Evolutionary conservation across 345 rosid species (phyloP).

Genomic region (Turritis glabra): DNA sequence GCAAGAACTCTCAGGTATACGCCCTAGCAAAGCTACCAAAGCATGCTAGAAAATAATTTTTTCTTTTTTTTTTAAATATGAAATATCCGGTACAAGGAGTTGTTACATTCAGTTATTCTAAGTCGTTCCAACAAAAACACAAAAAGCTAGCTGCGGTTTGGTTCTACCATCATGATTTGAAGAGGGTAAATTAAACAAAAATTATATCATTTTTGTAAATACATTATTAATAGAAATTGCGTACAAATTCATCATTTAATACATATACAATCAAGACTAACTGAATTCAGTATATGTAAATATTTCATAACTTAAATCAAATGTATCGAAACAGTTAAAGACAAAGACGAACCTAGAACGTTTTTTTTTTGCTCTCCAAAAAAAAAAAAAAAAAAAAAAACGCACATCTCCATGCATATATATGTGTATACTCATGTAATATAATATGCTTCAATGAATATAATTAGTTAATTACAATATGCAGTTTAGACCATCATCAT

Average conservation of each 20-base stretch:
- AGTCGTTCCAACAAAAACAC: too few species aligned
- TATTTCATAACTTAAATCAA: not conserved
- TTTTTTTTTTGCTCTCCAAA: too few species aligned
- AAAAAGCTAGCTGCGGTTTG: not conserved
- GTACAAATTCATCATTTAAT: not conserved
- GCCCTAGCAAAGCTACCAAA: too few species aligned
- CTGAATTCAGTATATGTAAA: not conserved
- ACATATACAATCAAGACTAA: not conserved
- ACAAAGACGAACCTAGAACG: not conserved
- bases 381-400: too few species aligned
- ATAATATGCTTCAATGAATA: not conserved
- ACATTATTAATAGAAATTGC: not conserved
- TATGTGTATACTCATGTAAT: not conserved
- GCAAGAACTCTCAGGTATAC: too few species aligned
- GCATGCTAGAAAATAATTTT: too few species aligned
- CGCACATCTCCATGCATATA: constrained; percentile 7
- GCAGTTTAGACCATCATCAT: constrained; percentile 6
- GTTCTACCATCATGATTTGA: not conserved
- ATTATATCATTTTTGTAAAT: not conserved
- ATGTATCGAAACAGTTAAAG: not conserved
- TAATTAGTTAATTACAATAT: not conserved
- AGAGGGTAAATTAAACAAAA: too few species aligned
- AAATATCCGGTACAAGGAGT: too few species aligned
- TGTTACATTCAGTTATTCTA: too few species aligned
- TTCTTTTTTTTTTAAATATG: too few species aligned